These are phyloP conservation scores for Sideroxylon spinosum DNA, from an alignment of 179 eudicot genomes.

Conservation along the genomic window DNA sequence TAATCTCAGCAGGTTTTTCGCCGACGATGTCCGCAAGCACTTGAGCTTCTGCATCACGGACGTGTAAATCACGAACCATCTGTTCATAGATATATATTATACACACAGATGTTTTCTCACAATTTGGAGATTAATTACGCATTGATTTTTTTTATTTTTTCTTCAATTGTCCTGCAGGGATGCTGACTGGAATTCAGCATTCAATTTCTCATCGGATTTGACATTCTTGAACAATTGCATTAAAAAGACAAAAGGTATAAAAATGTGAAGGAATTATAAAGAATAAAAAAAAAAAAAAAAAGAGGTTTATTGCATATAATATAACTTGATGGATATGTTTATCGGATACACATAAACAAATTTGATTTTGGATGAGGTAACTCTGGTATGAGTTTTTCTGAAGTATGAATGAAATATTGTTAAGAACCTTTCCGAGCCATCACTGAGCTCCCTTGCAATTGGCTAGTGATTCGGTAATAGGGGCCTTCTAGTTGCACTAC, in stretches of 20 bases:
- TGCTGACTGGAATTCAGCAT: constrained; percentile 51
- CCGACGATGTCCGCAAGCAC: constrained; percentile 10
- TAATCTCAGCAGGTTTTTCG: constrained; percentile 17
- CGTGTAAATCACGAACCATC: constrained; percentile 23
- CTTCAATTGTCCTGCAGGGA: constrained; percentile 30
- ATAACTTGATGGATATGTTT: neutral
- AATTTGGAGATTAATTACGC: neutral
- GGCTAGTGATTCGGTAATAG: neutral
- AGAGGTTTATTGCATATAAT: neutral
- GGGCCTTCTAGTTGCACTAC: neutral
- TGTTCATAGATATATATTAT: neutral
- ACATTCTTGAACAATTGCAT: constrained; percentile 40
- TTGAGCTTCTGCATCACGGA: constrained; percentile 31
- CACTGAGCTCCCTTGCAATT: neutral
- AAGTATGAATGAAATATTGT: neutral
- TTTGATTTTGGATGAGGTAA: neutral
- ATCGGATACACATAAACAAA: neutral
- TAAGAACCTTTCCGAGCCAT: neutral
- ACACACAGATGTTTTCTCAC: neutral
- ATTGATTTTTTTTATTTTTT: neutral
- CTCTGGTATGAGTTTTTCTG: neutral
- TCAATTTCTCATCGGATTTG: constrained; percentile 40
- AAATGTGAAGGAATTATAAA: neutral
- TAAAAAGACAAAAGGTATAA: constrained; percentile 34
- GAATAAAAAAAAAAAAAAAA: neutral